Conservation (phyloP, 805 yeast genomes). For the Yarrowia keelungensis region DNA sequence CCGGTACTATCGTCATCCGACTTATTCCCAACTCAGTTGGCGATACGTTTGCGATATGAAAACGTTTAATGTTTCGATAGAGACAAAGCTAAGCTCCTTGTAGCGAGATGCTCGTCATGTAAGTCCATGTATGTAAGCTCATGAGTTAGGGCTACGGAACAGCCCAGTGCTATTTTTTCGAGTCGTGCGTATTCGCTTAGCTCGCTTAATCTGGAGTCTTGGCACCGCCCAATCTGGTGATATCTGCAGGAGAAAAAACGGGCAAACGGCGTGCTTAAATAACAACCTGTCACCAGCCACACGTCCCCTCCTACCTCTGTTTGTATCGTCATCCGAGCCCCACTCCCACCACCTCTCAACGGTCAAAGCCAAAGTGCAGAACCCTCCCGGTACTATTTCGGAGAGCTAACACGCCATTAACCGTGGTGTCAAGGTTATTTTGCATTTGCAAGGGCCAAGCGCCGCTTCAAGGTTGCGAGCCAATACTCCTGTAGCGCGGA, state of each 20-base stretch:
- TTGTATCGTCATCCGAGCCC: too few species aligned
- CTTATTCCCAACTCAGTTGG: background rate
- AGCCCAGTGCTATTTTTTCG: background rate
- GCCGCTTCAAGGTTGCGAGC: too few species aligned
- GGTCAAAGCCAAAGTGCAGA: background rate
- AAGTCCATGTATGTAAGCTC: conserved; percentile 2
- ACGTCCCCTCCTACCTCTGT: background rate
- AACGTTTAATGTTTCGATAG: background rate
- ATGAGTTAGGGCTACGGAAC: conserved; percentile 22
- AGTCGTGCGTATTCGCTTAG: background rate
- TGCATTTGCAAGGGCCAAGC: background rate
- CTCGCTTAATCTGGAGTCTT: too few species aligned
- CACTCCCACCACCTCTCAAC: background rate
- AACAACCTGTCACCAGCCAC: background rate
- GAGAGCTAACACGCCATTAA: conserved; percentile 3
- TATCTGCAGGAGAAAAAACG: too few species aligned
- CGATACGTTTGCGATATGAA: conserved; percentile 5
- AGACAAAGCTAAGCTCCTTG: background rate
- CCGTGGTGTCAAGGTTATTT: conserved; percentile 1
- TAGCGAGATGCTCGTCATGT: background rate
- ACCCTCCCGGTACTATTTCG: background rate
- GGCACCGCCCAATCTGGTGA: too few species aligned
- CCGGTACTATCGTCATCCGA: background rate
- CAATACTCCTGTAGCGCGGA: background rate
- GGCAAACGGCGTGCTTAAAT: too few species aligned